These are phyloP conservation scores for Triticum dicoccoides DNA, from an alignment of 176 grass and related monocot genomes.

Conservation along the genomic window DNA sequence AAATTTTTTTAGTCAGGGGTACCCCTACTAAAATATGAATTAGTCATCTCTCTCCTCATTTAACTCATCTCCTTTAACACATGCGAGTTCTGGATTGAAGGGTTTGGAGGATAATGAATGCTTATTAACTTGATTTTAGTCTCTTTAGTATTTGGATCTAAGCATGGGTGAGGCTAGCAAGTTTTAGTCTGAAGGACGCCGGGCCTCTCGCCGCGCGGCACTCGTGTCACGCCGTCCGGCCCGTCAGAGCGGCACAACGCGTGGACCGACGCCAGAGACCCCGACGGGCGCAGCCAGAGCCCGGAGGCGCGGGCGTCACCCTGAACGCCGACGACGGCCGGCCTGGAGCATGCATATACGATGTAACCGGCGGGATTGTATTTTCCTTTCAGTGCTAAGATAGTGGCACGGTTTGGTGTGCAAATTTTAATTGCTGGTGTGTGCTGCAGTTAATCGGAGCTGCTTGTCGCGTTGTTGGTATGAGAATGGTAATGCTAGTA, in stretches of 20 bases:
- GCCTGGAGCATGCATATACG: background rate
- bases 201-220: background rate
- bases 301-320: background rate
- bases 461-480: background rate
- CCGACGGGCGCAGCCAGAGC: background rate
- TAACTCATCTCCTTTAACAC: no score
- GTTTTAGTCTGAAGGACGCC: background rate
- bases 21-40: no score
- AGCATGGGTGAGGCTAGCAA: no score
- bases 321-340: background rate
- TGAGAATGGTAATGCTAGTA: background rate
- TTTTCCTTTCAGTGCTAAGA: background rate
- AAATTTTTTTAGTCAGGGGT: no score
- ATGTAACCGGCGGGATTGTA: background rate
- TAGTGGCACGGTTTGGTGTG: background rate
- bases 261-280: background rate
- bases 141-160: no score
- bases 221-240: constrained; percentile 12
- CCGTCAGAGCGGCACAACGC: constrained; percentile 23
- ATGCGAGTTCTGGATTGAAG: no score
- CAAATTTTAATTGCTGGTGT: background rate
- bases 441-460: background rate
- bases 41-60: no score
- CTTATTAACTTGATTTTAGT: no score
- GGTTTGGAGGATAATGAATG: no score